Evolutionary conservation across 2,329 filamentous ascomycete species (phyloP), one percentile per base, ranked within the genome.

Genomic region (Dothideomycetes sp.): DNA sequence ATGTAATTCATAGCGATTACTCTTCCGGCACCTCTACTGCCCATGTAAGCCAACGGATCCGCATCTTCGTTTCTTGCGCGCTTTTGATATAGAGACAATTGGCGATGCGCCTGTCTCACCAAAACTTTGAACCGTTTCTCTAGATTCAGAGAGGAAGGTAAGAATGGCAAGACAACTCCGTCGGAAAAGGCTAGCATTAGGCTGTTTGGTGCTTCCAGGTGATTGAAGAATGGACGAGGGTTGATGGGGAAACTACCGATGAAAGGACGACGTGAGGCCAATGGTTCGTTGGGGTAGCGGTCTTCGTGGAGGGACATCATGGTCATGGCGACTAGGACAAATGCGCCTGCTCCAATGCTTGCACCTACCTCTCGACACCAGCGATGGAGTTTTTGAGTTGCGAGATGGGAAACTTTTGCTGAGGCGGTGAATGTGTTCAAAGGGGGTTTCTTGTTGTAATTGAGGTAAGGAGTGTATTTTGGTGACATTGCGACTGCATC

Each of bases 161-260:
- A 46, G 45, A 64, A 67, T 0, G 66, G 65, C 45, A 70, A 57
- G 1, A 63, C 50, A 32, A 70, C 62, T 5, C 66, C 66, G 32
- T 68, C 65, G 48, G 56, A 60, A 51, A 70, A 70, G 5, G 64
- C 61, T 3, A 70, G 53, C 65, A 69, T 69, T 43, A 65, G 63
- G 19, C 58, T 63, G 22, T 69, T 62, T 1, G 64, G 54, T 1
- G 57, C 52, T n/a, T 54, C 53, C 3, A 55, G 52, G 37, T 56
- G 55, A 28, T 55, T 51, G 41, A 69, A 66, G 50, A 64, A 64
- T 2, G 62, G 56, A 6, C 66, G 62, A 1, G 67, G 67, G 42
- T 69, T 68, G 12, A 69, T 53, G 0, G 67, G 66, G 38, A 69
- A 70, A 10, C 62, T 64, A 3, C 61, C 64, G 18, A 61, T 60